Conservation (phyloP, 257 asterid species). For the Nicotiana undulata region DNA sequence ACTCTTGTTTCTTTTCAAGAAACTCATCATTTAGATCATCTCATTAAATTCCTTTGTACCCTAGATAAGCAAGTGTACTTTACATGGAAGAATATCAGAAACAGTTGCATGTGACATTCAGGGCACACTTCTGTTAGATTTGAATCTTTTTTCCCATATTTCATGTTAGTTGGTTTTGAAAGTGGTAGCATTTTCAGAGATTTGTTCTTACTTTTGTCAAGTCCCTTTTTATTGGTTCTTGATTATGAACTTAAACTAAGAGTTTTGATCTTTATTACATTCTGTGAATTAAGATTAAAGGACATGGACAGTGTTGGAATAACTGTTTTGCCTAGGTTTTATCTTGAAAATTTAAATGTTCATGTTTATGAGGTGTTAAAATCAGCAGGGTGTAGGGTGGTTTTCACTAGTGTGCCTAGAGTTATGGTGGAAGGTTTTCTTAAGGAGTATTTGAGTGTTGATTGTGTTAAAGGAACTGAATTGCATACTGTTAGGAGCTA, state of each 20-base stretch:
- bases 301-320: constrained; percentile 55
- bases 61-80: constrained; percentile 35
- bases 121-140: constrained; percentile 41
- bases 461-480: constrained; percentile 63
- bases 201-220: constrained; percentile 48
- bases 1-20: constrained; percentile 31
- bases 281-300: constrained; percentile 52
- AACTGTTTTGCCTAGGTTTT: constrained; percentile 82
- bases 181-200: constrained; percentile 78
- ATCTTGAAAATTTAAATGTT: constrained; percentile 50
- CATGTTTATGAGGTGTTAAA: constrained; percentile 39
- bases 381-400: constrained; percentile 36
- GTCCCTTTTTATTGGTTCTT: constrained; percentile 37
- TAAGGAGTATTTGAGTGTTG: constrained; percentile 57
- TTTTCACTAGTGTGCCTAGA: constrained; percentile 57
- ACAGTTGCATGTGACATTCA: constrained; percentile 60
- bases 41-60: constrained; percentile 21
- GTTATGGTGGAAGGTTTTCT: constrained; percentile 79
- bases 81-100: constrained; percentile 20
- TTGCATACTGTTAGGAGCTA: constrained; percentile 42
- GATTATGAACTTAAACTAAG: constrained; percentile 34
- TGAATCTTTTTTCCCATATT: constrained; percentile 68
- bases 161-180: constrained; percentile 90
- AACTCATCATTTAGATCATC: constrained; percentile 21
- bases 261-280: constrained; percentile 66